Evolutionary conservation across 768 basidiomycete species (phyloP), one percentile per base, ranked within the genome.

Genomic region (Trametes punicea): DNA sequence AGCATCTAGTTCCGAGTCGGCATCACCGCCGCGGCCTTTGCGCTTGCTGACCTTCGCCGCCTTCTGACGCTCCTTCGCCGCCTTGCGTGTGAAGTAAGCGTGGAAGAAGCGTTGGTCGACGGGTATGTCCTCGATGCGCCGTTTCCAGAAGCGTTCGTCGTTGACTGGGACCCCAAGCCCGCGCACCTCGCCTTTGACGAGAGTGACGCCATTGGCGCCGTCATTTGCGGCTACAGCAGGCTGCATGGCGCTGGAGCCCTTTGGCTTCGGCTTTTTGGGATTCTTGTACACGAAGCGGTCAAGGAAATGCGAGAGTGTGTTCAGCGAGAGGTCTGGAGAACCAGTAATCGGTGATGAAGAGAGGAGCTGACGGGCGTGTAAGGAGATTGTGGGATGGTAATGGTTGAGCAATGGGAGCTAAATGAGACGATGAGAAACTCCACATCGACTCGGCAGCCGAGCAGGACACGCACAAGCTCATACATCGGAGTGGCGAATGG

Each of bases 261-360:
- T 87, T 7, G 81, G 74, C 55, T 73, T 74, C 34, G 68, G 63
- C 64, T 87, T 85, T 75, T 98, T 98, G 1, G 94, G 87, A 69
- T 98, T 98, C 71, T 94, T 92, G 77, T 93, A 98, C 39, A 98
- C 91, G 73, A 98, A 98, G 2, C 95, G 84, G 68, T 98, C 97
- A 36, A 98, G 81, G 82, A 99, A 98, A 65, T 94, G 91, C 0
- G 90, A 87, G 21, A 98, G 82, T 0, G 94, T 95, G 74, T 97
- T 94, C 54, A 93, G 84, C 9, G 90, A 85, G 45, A 99, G 87
- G 66, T 98, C 95, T 0, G 92, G 81, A 8, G 83, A 87, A 9
- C 90, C 87, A 0, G 92, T 91, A 10, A 98, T 74, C 0, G 88
- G 86, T 45, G 86, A 77, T 7, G 79, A 81, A 1, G 75, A 66